These are phyloP conservation scores for Colletotrichum sublineola DNA, from an alignment of 2,329 filamentous ascomycete species.

Conservation along the genomic window DNA sequence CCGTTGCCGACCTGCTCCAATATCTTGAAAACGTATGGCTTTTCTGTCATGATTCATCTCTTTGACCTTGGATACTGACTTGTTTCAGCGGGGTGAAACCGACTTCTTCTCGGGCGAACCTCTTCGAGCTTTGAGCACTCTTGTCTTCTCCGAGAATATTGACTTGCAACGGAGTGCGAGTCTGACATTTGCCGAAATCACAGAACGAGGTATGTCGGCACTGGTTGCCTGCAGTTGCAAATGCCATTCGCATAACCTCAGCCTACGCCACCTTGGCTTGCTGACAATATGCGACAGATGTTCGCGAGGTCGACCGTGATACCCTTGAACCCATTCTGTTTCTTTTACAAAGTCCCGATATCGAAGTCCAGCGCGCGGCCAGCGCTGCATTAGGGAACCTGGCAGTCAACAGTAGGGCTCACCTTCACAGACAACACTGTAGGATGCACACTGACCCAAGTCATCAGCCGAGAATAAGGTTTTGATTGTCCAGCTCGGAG, in stretches of 20 bases:
- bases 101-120: conserved; percentile 99
- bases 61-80: conserved; percentile 48
- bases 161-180: conserved; percentile 97
- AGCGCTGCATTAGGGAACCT: conserved; percentile 96
- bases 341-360: conserved; percentile 93
- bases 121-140: conserved; percentile 90
- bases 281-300: conserved; percentile 74
- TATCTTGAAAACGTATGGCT: conserved; percentile 92
- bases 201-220: conserved; percentile 83
- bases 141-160: conserved; percentile 99
- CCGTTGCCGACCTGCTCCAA: conserved; percentile 92
- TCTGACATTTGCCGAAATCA: conserved; percentile 98
- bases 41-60: background rate
- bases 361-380: conserved; percentile 96
- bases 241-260: conserved; percentile 2
- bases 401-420: conserved; percentile 90
- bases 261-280: conserved; percentile 14
- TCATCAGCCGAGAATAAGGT: conserved; percentile 95
- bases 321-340: conserved; percentile 97
- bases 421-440: background rate
- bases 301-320: conserved; percentile 93
- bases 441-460: conserved; percentile 14
- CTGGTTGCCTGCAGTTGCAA: conserved; percentile 10
- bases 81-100: conserved; percentile 85
- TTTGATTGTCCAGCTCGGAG: conserved; percentile 91